These are phyloP conservation scores for Mortierella sp. DNA, from an alignment of 371 early-diverging fungal genomes.

Conservation along the genomic window DNA sequence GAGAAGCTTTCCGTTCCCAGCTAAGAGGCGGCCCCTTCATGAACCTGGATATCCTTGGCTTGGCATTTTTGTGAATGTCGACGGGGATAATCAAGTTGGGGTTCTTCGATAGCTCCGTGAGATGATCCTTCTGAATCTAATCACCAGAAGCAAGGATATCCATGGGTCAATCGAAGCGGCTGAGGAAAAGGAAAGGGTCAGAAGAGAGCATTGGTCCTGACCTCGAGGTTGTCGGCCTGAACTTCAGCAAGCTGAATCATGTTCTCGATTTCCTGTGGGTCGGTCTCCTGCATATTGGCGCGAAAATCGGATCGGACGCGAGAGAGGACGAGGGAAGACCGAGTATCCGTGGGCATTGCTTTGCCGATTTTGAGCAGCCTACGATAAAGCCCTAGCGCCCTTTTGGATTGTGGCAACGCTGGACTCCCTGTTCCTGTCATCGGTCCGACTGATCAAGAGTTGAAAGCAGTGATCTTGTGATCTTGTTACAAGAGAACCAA, in stretches of 20 bases:
- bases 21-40: slow-evolving; percentile 51
- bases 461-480: too few relatives aligned
- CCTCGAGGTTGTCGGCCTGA: slow-evolving; percentile 47
- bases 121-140: slow-evolving; percentile 49
- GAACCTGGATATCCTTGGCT: slow-evolving; percentile 42
- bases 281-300: slow-evolving; percentile 27
- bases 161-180: too few relatives aligned
- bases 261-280: slow-evolving; percentile 33
- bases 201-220: too few relatives aligned
- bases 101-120: slow-evolving; percentile 50
- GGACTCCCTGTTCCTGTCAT: slow-evolving; percentile 23
- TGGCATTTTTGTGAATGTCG: slow-evolving; percentile 50
- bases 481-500: too few relatives aligned
- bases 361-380: slow-evolving; percentile 46
- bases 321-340: slow-evolving; percentile 38
- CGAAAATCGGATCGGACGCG: slow-evolving; percentile 48
- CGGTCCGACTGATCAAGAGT: background rate
- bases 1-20: slow-evolving; percentile 51
- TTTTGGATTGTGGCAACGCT: slow-evolving; percentile 16
- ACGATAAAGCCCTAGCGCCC: slow-evolving; percentile 28
- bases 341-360: slow-evolving; percentile 52
- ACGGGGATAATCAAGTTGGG: slow-evolving; percentile 52
- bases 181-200: too few relatives aligned
- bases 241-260: slow-evolving; percentile 53
- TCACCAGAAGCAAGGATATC: too few relatives aligned